Evolutionary conservation across 2,329 filamentous ascomycete species (phyloP).

Genomic region (Alternaria hordeiaustralica): DNA sequence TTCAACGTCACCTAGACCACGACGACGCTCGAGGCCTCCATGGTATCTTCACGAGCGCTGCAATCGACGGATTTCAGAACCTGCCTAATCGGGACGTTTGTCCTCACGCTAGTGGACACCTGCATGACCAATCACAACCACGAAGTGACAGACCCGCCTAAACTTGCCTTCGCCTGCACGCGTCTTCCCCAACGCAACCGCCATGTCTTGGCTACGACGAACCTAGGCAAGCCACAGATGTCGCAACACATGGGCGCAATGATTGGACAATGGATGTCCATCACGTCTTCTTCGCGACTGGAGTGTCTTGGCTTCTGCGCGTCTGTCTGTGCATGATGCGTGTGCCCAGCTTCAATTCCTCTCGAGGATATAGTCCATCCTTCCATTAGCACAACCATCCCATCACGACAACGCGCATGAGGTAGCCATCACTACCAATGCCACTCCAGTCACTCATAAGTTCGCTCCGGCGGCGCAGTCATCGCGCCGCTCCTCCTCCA

Average conservation of each 20-base stretch:
- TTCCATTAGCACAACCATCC: no score
- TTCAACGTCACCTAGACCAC: neutral
- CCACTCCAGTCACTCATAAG: conserved; percentile 29
- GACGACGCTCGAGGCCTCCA: neutral
- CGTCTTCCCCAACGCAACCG: neutral
- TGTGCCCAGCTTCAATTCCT: neutral
- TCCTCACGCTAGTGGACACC: neutral
- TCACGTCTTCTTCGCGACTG: neutral
- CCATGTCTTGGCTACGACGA: conserved; percentile 1
- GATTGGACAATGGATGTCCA: conserved; percentile 5
- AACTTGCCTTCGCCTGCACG: neutral
- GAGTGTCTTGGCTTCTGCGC: neutral
- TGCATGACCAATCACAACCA: neutral
- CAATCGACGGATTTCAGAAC: neutral
- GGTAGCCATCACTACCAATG: conserved; percentile 6
- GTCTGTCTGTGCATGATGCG: neutral
- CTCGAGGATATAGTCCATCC: neutral
- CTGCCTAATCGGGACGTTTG: neutral
- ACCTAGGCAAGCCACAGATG: neutral
- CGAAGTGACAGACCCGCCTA: neutral
- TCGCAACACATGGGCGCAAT: conserved; percentile 5
- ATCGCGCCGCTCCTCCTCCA: conserved; percentile 6
- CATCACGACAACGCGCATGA: neutral
- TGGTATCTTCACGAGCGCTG: neutral
- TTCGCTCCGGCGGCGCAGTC: conserved; percentile 26